A percentile compares a stretch with the other conserved stretches of the same genome.
Evolutionary conservation across 306 rosid genomes (phyloP).

Genomic region (Castanea crenata): DNA sequence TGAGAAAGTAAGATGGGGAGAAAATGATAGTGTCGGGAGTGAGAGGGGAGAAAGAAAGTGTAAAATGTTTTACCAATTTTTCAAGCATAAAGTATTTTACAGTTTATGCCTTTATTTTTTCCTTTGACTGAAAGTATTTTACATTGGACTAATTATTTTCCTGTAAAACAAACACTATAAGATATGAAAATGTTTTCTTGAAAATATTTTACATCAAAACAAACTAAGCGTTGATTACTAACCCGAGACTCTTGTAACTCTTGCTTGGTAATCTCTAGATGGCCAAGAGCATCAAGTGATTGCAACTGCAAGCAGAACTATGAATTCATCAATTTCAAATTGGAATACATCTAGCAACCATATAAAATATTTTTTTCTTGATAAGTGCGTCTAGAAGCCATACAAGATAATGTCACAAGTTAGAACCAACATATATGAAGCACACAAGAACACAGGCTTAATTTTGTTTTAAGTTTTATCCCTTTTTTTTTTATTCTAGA

Average conservation of each 20-base stretch:
- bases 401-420: neutral
- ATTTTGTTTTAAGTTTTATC: neutral
- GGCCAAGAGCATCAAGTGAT: slow-evolving; percentile 64
- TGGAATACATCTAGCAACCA: neutral
- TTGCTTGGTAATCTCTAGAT: slow-evolving; percentile 53
- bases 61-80: no score
- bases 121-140: no score
- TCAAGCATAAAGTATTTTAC: no score
- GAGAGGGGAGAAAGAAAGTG: no score
- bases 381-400: neutral
- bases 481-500: neutral
- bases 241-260: slow-evolving; percentile 56
- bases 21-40: no score
- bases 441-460: neutral
- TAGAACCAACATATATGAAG: neutral
- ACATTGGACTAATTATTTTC: no score
- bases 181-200: no score
- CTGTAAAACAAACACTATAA: no score
- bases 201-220: no score
- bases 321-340: slow-evolving; percentile 13
- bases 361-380: neutral
- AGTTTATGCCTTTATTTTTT: no score
- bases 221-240: neutral
- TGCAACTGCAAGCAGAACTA: slow-evolving; percentile 56
- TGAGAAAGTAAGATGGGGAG: no score